A percentile compares a stretch with the other conserved stretches of the same genome.
Conservation (phyloP, 1,284 basidiomycete species). For the Mycosarcoma maydis region DNA sequence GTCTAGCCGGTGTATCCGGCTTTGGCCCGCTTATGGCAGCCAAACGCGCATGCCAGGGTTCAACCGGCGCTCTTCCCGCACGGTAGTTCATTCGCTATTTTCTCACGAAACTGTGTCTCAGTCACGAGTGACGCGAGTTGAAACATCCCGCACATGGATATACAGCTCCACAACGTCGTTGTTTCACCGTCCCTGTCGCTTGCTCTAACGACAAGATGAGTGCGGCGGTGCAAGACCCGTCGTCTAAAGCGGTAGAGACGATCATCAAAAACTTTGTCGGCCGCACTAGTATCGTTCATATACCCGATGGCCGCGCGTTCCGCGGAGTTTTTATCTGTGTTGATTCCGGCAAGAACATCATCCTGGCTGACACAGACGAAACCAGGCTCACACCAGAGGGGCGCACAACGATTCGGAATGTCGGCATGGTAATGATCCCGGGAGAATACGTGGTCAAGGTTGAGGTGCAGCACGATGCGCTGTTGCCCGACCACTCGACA, state of each 20-base stretch:
- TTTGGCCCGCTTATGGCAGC: no score
- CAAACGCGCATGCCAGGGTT: no score
- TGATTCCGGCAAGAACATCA: conserved; percentile 51
- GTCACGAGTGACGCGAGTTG: no score
- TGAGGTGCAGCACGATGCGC: conserved; percentile 30
- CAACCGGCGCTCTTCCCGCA: background rate
- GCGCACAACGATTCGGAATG: conserved; percentile 30
- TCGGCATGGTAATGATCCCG: conserved; percentile 60
- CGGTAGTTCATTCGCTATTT: background rate
- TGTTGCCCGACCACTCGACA: background rate
- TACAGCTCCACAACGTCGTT: no score
- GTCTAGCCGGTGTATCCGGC: background rate
- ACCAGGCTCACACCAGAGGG: conserved; percentile 6
- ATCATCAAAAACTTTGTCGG: conserved; percentile 39
- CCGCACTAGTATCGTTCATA: conserved; percentile 44
- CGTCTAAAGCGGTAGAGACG: conserved; percentile 6
- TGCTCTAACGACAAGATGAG: conserved; percentile 4
- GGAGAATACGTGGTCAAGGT: conserved; percentile 43
- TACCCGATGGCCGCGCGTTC: conserved; percentile 55
- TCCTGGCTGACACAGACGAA: conserved; percentile 48
- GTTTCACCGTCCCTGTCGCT: no score
- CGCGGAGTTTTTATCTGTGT: conserved; percentile 56
- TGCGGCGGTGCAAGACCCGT: background rate
- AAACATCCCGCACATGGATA: no score
- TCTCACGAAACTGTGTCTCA: background rate